Percentiles rank a stretch among this genome's conserved stretches.
These are phyloP conservation scores for Boletus rubescentipes DNA, from an alignment of 768 basidiomycete genomes.

Conservation along the genomic window DNA sequence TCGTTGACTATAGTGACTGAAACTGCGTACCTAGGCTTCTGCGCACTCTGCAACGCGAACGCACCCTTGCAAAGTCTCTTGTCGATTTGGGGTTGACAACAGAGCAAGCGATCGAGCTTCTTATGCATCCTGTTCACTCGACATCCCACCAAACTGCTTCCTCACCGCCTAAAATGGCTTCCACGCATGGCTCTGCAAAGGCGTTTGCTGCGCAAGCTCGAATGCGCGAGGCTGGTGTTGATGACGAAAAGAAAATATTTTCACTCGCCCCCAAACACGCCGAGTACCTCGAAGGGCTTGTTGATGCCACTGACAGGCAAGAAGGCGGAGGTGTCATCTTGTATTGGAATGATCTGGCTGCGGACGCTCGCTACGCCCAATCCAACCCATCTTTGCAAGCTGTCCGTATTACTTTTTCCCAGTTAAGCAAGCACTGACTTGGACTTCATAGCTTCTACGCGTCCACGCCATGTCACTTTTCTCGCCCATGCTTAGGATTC, in stretches of 20 bases:
- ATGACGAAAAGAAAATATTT: constrained; percentile 70
- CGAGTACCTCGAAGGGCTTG: constrained; percentile 58
- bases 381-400: constrained; percentile 51
- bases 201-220: constrained; percentile 1
- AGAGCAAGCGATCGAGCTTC: constrained; percentile 65
- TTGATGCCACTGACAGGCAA: constrained; percentile 84
- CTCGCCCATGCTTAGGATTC: constrained; percentile 73
- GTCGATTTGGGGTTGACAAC: constrained; percentile 61
- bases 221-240: constrained; percentile 41
- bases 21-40: constrained; percentile 48
- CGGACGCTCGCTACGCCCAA: constrained; percentile 62
- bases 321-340: constrained; percentile 75
- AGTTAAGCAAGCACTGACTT: background rate
- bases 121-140: constrained; percentile 64
- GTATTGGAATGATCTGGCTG: constrained; percentile 93
- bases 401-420: constrained; percentile 36
- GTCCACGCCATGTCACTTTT: constrained; percentile 51
- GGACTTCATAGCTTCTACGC: constrained; percentile 27
- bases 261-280: constrained; percentile 53
- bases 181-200: constrained; percentile 13
- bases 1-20: constrained; percentile 1
- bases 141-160: constrained; percentile 43
- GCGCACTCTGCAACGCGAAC: constrained; percentile 71
- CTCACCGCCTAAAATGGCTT: background rate
- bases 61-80: constrained; percentile 56